Evolutionary conservation across 768 basidiomycete species (phyloP).

Genomic region (Boletales sp.): DNA sequence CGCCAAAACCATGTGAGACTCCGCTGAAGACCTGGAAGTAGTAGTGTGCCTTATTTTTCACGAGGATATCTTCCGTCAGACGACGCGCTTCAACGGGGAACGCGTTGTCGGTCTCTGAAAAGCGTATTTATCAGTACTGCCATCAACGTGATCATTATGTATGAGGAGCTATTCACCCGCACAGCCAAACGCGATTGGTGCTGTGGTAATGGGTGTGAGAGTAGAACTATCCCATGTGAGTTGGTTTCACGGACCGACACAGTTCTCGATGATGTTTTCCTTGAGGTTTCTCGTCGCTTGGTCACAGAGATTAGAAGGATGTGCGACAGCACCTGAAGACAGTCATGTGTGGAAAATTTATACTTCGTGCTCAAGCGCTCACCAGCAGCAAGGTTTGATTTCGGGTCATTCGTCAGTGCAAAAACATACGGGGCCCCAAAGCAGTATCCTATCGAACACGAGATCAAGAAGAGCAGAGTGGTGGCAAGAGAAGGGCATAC

Average conservation of each 20-base stretch:
- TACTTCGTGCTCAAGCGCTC: not conserved
- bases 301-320: slow-evolving; percentile 38
- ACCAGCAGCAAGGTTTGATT: slow-evolving; percentile 43
- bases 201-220: slow-evolving; percentile 27
- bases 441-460: slow-evolving; percentile 44
- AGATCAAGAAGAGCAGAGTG: not conserved
- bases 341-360: not conserved
- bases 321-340: slow-evolving; percentile 48
- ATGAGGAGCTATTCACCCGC: slow-evolving; percentile 37
- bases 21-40: slow-evolving; percentile 56
- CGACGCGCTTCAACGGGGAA: slow-evolving; percentile 53
- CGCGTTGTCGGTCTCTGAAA: slow-evolving; percentile 49
- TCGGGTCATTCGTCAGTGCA: slow-evolving; percentile 42
- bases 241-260: slow-evolving; percentile 40
- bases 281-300: slow-evolving; percentile 30
- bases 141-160: not conserved
- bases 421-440: slow-evolving; percentile 54
- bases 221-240: not conserved
- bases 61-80: slow-evolving; percentile 53
- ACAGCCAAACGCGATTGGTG: slow-evolving; percentile 51
- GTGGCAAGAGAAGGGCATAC: slow-evolving; percentile 19
- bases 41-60: slow-evolving; percentile 47
- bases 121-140: not conserved
- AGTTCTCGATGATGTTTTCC: slow-evolving; percentile 43
- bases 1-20: slow-evolving; percentile 36